Evolutionary conservation across 2,329 filamentous ascomycete species (phyloP).

Genomic region (Sporothrix luriei): DNA sequence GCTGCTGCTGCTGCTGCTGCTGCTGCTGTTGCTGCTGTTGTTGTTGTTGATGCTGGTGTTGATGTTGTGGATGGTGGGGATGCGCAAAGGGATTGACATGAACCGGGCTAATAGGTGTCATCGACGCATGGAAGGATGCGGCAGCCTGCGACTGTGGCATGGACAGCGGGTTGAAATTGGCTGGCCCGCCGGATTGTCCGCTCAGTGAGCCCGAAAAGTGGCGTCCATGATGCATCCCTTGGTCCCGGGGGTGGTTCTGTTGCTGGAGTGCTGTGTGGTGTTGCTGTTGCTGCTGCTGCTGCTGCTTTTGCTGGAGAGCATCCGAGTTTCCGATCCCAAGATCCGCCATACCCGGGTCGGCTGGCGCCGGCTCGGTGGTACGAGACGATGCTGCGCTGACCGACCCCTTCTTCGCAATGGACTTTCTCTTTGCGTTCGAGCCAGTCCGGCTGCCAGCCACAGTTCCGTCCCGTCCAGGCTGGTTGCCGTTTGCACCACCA

Average conservation of each 20-base stretch:
- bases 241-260: slow-evolving; percentile 40
- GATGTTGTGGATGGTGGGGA: slow-evolving; percentile 36
- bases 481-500: slow-evolving; percentile 29
- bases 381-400: slow-evolving; percentile 41
- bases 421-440: slow-evolving; percentile 45
- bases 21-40: slow-evolving; percentile 38
- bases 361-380: slow-evolving; percentile 43
- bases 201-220: slow-evolving; percentile 49
- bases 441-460: slow-evolving; percentile 34
- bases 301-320: slow-evolving; percentile 40
- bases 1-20: slow-evolving; percentile 34
- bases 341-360: slow-evolving; percentile 47
- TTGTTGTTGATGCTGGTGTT: slow-evolving; percentile 38
- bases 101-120: slow-evolving; percentile 59
- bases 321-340: slow-evolving; percentile 34
- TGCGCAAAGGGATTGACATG: slow-evolving; percentile 46
- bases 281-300: slow-evolving; percentile 44
- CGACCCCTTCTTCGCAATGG: slow-evolving; percentile 44
- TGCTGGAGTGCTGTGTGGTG: slow-evolving; percentile 28
- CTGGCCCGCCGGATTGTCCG: slow-evolving; percentile 48
- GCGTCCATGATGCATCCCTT: slow-evolving; percentile 47
- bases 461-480: slow-evolving; percentile 23
- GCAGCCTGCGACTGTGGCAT: slow-evolving; percentile 48
- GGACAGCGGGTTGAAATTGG: slow-evolving; percentile 48
- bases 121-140: slow-evolving; percentile 47